Evolutionary conservation across 148 eudicot genomes (phyloP).

Genomic region (Silene conica): DNA sequence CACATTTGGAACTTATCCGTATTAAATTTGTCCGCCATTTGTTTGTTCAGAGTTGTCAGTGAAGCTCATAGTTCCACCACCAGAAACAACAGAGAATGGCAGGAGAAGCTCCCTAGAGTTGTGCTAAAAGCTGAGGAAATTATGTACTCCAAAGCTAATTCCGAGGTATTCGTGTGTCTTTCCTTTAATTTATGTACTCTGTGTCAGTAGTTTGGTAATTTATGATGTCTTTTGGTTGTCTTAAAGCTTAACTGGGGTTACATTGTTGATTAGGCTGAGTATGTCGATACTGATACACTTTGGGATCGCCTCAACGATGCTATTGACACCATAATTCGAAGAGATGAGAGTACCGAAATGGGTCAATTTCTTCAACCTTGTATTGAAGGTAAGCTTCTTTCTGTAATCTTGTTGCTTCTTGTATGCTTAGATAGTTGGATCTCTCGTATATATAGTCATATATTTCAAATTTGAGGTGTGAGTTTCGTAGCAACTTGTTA

Average conservation of each 20-base stretch:
- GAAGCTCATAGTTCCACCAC: constrained; percentile 57
- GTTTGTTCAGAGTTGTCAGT: constrained; percentile 64
- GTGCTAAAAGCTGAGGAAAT: constrained; percentile 93
- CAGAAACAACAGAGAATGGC: constrained; percentile 88
- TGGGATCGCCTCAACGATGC: constrained; percentile 95
- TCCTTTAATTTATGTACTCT: not conserved
- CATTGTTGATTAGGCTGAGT: constrained; percentile 66
- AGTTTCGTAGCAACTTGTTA: constrained; percentile 4
- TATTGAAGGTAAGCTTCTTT: constrained; percentile 69
- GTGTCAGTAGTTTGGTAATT: not conserved
- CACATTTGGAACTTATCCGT: not conserved
- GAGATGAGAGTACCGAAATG: constrained; percentile 72
- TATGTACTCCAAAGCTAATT: constrained; percentile 96
- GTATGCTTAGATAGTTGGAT: constrained; percentile 14
- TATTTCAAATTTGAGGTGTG: not conserved
- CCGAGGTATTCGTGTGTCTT: constrained; percentile 53
- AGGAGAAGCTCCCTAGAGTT: constrained; percentile 82
- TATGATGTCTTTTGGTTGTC: not conserved
- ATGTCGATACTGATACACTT: constrained; percentile 63
- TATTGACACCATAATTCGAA: constrained; percentile 76
- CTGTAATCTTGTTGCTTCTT: not conserved
- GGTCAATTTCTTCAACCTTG: constrained; percentile 85
- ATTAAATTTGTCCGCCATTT: constrained; percentile 32
- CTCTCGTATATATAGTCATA: not conserved
- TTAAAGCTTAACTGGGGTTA: constrained; percentile 16